Evolutionary conservation across 345 rosid species (phyloP).

Genomic region (Nephelium lappaceum): DNA sequence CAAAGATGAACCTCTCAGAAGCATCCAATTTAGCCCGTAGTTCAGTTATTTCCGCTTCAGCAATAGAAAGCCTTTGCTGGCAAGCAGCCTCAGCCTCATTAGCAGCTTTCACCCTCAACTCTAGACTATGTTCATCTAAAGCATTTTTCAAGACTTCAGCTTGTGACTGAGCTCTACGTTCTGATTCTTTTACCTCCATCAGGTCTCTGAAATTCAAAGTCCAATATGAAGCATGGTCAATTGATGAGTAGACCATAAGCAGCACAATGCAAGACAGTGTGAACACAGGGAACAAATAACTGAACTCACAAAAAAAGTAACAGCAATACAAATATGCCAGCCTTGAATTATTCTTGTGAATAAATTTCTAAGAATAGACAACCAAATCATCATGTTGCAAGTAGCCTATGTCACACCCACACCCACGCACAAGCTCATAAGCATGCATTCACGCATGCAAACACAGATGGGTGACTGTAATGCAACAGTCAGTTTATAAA

Average conservation of each 20-base stretch:
- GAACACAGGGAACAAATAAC: neutral
- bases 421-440: neutral
- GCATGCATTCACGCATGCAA: neutral
- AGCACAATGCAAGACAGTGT: neutral
- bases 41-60: slow-evolving; percentile 86
- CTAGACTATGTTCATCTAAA: slow-evolving; percentile 85
- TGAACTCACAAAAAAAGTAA: neutral
- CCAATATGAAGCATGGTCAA: neutral
- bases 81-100: slow-evolving; percentile 90
- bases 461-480: neutral
- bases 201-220: slow-evolving; percentile 55
- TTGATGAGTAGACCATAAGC: neutral
- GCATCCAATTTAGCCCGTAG: slow-evolving; percentile 71
- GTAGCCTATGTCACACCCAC: neutral
- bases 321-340: neutral
- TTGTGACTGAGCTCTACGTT: slow-evolving; percentile 69
- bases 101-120: slow-evolving; percentile 96
- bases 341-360: neutral
- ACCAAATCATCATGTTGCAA: slow-evolving; percentile 3
- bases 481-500: neutral
- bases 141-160: slow-evolving; percentile 69
- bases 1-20: slow-evolving; percentile 66
- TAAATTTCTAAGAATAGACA: neutral
- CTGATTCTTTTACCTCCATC: slow-evolving; percentile 80
- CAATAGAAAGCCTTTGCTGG: slow-evolving; percentile 79